phyloP scores from a whole-genome alignment of 2,329 filamentous ascomycete species.

The Ramichloridium luteum region DNA sequence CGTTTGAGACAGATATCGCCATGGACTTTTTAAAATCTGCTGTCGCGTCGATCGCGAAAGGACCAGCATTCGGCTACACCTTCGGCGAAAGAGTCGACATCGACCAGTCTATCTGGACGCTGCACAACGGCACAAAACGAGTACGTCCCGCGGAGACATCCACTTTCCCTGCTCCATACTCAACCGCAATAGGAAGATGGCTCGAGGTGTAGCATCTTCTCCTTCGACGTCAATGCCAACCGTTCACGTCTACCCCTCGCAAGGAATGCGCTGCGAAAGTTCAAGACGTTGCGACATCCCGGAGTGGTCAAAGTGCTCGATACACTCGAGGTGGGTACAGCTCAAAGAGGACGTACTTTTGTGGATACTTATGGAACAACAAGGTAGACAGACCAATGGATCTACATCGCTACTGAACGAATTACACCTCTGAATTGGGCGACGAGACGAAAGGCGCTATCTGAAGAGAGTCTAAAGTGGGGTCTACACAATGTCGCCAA shows the following conservation, averaged over 20 bases:
- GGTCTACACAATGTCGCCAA: slow-evolving; percentile 77
- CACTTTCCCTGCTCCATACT: not conserved
- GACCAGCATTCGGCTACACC: slow-evolving; percentile 80
- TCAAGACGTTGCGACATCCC: slow-evolving; percentile 83
- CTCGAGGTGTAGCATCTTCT: slow-evolving; percentile 90
- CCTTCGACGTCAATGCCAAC: slow-evolving; percentile 77
- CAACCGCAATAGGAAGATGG: slow-evolving; percentile 62
- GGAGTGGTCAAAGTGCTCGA: slow-evolving; percentile 91
- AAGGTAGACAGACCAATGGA: slow-evolving; percentile 73
- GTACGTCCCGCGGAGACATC: slow-evolving; percentile 37
- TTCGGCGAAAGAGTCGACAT: slow-evolving; percentile 89
- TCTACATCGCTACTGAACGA: slow-evolving; percentile 92
- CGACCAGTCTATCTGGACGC: slow-evolving; percentile 89
- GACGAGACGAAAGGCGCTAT: slow-evolving; percentile 74
- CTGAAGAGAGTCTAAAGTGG: slow-evolving; percentile 93
- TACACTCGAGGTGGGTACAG: slow-evolving; percentile 66
- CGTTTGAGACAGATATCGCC: too few species aligned
- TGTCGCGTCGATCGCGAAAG: slow-evolving; percentile 91
- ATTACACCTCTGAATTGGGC: slow-evolving; percentile 81
- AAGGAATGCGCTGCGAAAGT: slow-evolving; percentile 85
- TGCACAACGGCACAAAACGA: slow-evolving; percentile 86
- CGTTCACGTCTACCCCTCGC: slow-evolving; percentile 73
- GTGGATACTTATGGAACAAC: slow-evolving; percentile 23
- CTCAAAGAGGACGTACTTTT: not conserved
- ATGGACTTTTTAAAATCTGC: slow-evolving; percentile 99